Evolutionary conservation across 2,329 filamentous ascomycete genomes (phyloP).

Genomic region (Epichloe festucae): DNA sequence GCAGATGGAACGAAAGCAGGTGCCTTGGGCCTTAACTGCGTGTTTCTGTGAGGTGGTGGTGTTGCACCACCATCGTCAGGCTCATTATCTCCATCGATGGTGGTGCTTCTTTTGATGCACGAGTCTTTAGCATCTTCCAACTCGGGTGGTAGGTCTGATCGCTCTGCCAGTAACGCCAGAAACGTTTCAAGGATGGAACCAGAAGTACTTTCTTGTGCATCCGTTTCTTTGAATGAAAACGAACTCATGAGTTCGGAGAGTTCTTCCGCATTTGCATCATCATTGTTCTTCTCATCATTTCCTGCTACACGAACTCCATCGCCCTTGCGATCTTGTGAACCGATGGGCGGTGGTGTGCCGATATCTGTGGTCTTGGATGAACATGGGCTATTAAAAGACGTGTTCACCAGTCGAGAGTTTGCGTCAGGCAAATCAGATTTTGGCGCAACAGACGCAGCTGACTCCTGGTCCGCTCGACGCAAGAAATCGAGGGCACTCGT

Average conservation of each 20-base stretch:
- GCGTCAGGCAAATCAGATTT: not conserved
- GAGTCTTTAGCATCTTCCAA: not conserved
- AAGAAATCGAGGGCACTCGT: slow-evolving; percentile 3
- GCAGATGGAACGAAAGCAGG: not conserved
- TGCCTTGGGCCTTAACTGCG: not conserved
- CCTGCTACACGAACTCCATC: not conserved
- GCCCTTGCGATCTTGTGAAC: not conserved
- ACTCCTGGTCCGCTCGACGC: not conserved
- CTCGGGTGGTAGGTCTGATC: not conserved
- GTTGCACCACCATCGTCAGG: not conserved
- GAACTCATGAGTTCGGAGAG: slow-evolving; percentile 2
- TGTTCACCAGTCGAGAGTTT: not conserved
- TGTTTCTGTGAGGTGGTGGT: not conserved
- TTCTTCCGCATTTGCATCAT: slow-evolving; percentile 1
- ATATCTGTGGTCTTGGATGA: not conserved
- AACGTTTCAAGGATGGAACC: slow-evolving; percentile 3
- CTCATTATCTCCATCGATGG: not conserved
- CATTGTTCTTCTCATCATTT: not conserved
- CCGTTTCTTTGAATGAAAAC: slow-evolving; percentile 4
- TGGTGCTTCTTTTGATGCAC: not conserved
- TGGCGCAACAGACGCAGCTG: not conserved
- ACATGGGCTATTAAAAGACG: not conserved
- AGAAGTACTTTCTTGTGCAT: not conserved
- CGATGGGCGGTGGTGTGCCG: not conserved
- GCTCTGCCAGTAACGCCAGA: slow-evolving; percentile 1